Evolutionary conservation across 139 green algal species (phyloP), one percentile per base, ranked within the genome.

Genomic region (Tetratostichococcus sp.): DNA sequence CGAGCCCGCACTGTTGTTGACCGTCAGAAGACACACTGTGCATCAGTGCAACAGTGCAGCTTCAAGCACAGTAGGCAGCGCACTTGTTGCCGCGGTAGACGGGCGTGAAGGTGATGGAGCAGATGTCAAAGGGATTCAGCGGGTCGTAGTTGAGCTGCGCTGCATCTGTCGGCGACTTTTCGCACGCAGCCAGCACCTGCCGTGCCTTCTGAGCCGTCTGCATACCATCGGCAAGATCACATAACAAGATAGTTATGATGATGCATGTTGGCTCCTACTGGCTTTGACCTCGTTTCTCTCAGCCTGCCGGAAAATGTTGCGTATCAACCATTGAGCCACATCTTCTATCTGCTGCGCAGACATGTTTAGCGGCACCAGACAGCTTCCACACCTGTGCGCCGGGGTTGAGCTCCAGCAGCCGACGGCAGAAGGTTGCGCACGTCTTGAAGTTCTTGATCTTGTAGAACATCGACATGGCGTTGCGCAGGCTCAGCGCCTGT

Each of bases 91-190:
- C 77, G 43, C 77, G 84, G 90, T 99, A 99, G 79, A 99, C 97
- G 74, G 96, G 96, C 23, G 89, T 93, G 81, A 97, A 95, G 30
- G 94, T 98, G 59, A 92, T 43, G 65, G 86, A 88, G 86, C 95
- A 98, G 62, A 98, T 81, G 82, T 98, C 96, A 70, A 99, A 99
- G 50, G 96, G 96, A 83, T 99, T 99, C 74, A 95, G 92, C 8
- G 95, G 80, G 85, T 99, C 96, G 81, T 99, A 99, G 70, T 97
- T 87, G 62, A 99, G 79, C 67, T 90, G 76, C 57, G 95, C 75
- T 21, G 87, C 94, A 72, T 99, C 96, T 0, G 77, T 87, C 33
- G 91, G 93, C 23, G 73, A 86, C 89, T 92, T 93, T 81, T 99
- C 96, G 77, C 96, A 99, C 2, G 91, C 93, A 32, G 87, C 82